Evolutionary conservation across 495 filamentous ascomycete species (phyloP).

Genomic region (Pyrenula aspistea): DNA sequence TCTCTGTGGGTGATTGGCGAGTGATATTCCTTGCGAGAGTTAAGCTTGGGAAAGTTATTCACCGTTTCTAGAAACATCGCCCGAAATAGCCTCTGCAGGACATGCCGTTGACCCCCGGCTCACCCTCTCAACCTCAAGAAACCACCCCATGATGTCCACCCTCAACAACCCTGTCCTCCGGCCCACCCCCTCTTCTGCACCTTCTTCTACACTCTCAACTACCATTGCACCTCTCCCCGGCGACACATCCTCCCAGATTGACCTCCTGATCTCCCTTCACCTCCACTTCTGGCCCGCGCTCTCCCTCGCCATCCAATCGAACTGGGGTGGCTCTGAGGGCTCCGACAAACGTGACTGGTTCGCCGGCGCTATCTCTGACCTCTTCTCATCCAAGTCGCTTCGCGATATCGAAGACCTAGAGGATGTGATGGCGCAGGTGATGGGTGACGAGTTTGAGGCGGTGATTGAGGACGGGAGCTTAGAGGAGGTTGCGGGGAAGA

Average conservation of each 20-base stretch:
- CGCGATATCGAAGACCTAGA: constrained; percentile 79
- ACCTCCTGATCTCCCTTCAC: constrained; percentile 66
- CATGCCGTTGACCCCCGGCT: too few relatives aligned
- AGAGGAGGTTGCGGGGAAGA: constrained; percentile 55
- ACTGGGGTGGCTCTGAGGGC: constrained; percentile 80
- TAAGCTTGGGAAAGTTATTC: too few relatives aligned
- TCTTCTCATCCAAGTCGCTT: constrained; percentile 58
- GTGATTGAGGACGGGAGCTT: constrained; percentile 82
- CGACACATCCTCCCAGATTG: constrained; percentile 42
- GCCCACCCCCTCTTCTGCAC: neutral
- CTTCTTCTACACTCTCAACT: neutral
- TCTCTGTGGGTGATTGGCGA: too few relatives aligned
- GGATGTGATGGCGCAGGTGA: constrained; percentile 68
- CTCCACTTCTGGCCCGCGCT: constrained; percentile 80
- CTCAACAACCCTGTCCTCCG: neutral
- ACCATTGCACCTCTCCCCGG: neutral
- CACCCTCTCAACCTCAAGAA: too few relatives aligned
- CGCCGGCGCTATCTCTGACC: constrained; percentile 74
- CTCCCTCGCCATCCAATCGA: constrained; percentile 70
- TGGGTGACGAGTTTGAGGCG: constrained; percentile 92
- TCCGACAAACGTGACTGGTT: constrained; percentile 93
- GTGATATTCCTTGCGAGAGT: too few relatives aligned
- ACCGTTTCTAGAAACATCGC: too few relatives aligned
- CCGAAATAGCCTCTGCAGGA: too few relatives aligned
- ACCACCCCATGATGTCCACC: neutral